These are phyloP conservation scores for Solanum hybrid DNA, from an alignment of 305 asterid species.

Conservation along the genomic window DNA sequence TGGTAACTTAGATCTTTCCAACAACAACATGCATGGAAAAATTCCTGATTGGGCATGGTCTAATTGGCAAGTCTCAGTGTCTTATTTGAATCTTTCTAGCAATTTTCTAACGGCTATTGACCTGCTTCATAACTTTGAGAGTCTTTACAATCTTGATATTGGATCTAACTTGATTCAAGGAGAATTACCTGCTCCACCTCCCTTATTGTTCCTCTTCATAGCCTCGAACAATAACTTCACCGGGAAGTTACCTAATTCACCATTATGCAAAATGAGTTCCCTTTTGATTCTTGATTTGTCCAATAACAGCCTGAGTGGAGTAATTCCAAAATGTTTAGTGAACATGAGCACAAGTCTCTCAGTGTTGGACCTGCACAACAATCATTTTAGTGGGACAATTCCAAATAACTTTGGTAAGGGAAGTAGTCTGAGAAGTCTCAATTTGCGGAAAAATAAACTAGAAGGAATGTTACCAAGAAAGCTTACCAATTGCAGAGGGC, in stretches of 20 bases:
- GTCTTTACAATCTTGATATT: slow-evolving; percentile 18
- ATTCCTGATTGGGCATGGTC: slow-evolving; percentile 32
- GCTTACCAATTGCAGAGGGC: slow-evolving; percentile 23
- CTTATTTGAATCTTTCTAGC: slow-evolving; percentile 26
- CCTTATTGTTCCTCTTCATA: neutral
- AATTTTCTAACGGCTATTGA: slow-evolving; percentile 16
- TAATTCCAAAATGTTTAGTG: slow-evolving; percentile 31
- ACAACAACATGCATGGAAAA: slow-evolving; percentile 27
- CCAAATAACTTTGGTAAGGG: slow-evolving; percentile 16
- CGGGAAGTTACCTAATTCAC: slow-evolving; percentile 15
- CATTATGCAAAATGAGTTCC: slow-evolving; percentile 23
- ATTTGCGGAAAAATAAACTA: slow-evolving; percentile 24
- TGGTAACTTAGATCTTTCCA: slow-evolving; percentile 21
- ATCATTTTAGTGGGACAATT: slow-evolving; percentile 19
- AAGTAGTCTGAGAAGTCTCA: slow-evolving; percentile 22
- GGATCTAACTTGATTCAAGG: slow-evolving; percentile 26
- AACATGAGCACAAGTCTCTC: slow-evolving; percentile 21
- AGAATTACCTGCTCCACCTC: slow-evolving; percentile 18
- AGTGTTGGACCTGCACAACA: slow-evolving; percentile 27
- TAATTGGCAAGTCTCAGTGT: slow-evolving; percentile 2
- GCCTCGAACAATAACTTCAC: neutral
- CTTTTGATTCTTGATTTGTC: slow-evolving; percentile 33
- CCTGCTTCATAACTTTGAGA: slow-evolving; percentile 6
- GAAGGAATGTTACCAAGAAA: slow-evolving; percentile 28
- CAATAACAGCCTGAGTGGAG: slow-evolving; percentile 27